phyloP scores from a whole-genome alignment of 495 filamentous ascomycete genomes.

The Achaetomiella virescens region DNA sequence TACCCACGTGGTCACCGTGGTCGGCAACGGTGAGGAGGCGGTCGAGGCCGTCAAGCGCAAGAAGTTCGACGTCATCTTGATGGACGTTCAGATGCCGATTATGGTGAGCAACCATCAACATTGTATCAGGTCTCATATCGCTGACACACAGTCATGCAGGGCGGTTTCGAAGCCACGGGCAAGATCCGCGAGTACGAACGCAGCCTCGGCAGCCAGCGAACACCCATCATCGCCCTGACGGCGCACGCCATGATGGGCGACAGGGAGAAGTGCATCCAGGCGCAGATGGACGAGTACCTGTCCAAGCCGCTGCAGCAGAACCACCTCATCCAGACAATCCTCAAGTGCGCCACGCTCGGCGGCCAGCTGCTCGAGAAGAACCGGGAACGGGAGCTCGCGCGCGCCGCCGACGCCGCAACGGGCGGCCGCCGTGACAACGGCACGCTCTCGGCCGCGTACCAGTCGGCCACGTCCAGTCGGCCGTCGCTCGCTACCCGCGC shows the following conservation, averaged over 20 bases:
- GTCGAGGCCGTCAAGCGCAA: slow-evolving; percentile 82
- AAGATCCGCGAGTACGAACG: slow-evolving; percentile 95
- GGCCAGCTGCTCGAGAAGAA: slow-evolving; percentile 74
- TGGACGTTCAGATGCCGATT: slow-evolving; percentile 99
- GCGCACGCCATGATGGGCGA: slow-evolving; percentile 99
- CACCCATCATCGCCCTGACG: slow-evolving; percentile 94
- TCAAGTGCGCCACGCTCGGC: slow-evolving; percentile 90
- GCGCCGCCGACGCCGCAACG: slow-evolving; percentile 32
- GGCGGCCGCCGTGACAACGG: slow-evolving; percentile 26
- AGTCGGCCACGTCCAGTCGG: slow-evolving; percentile 32
- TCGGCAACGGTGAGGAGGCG: slow-evolving; percentile 89
- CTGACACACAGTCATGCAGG: slow-evolving; percentile 47
- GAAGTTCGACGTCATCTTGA: slow-evolving; percentile 92
- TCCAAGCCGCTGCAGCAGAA: slow-evolving; percentile 98
- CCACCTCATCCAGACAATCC: slow-evolving; percentile 95
- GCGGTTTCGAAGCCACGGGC: slow-evolving; percentile 94
- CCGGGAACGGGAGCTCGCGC: slow-evolving; percentile 41
- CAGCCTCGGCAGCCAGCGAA: slow-evolving; percentile 66
- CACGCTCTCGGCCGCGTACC: slow-evolving; percentile 19
- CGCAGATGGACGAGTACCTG: slow-evolving; percentile 98
- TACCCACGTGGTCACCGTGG: slow-evolving; percentile 93
- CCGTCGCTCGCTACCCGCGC: slow-evolving; percentile 41
- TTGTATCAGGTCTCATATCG: not conserved
- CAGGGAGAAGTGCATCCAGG: slow-evolving; percentile 94
- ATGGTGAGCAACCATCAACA: slow-evolving; percentile 56